Evolutionary conservation across 768 basidiomycete species (phyloP).

Genomic region (Kwoniella pini): DNA sequence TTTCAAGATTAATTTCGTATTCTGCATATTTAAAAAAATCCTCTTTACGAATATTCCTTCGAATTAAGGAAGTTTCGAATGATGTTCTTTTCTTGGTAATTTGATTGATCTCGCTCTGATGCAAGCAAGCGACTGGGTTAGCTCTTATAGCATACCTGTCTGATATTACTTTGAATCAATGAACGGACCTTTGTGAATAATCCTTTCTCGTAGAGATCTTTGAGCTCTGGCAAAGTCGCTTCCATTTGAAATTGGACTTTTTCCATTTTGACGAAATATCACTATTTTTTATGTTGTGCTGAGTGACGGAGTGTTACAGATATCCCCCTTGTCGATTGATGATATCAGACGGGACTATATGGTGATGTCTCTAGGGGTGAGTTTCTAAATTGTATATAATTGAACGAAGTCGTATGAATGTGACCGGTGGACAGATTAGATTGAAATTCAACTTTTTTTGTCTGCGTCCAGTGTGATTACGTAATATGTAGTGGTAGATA

Average conservation of each 20-base stretch:
- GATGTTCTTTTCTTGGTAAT: conserved; percentile 80
- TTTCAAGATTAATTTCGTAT: conserved; percentile 87
- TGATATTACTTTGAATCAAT: too few relatives aligned
- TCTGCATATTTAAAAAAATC: conserved; percentile 89
- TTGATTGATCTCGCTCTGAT: conserved; percentile 73
- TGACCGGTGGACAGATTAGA: too few relatives aligned
- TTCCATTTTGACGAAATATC: conserved; percentile 65
- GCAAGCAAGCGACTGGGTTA: not conserved
- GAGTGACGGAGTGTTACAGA: too few relatives aligned
- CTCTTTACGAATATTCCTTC: conserved; percentile 77
- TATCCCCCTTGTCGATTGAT: too few relatives aligned
- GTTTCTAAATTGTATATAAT: too few relatives aligned
- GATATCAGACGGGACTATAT: too few relatives aligned
- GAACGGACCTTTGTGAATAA: conserved; percentile 73
- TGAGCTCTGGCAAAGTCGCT: conserved; percentile 95
- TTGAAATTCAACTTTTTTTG: too few relatives aligned
- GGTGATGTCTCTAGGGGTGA: too few relatives aligned
- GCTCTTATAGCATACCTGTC: too few relatives aligned
- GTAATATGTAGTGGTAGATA: too few relatives aligned
- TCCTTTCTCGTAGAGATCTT: conserved; percentile 80
- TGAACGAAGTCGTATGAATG: too few relatives aligned
- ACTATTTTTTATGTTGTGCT: not conserved
- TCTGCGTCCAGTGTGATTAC: too few relatives aligned
- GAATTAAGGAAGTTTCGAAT: conserved; percentile 79
- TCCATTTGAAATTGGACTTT: conserved; percentile 91